Conservation (phyloP, 495 filamentous ascomycete genomes). For the Podospora fimiseda region DNA sequence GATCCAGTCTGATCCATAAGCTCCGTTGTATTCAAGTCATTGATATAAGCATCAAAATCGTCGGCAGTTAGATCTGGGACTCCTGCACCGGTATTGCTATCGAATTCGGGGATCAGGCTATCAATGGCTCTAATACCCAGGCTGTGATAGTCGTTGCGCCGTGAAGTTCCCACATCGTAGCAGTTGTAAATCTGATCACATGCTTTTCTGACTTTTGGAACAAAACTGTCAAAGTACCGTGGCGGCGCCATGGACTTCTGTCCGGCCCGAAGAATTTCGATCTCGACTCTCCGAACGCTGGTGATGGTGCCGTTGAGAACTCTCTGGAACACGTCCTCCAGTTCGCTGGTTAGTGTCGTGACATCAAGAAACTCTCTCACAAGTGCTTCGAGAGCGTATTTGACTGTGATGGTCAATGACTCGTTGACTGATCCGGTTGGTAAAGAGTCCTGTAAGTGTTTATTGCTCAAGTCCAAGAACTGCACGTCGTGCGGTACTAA, state of each 20-base stretch:
- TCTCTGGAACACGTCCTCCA: conserved; percentile 23
- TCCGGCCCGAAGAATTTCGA: conserved; percentile 40
- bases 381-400: conserved; percentile 28
- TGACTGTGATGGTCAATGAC: conserved; percentile 23
- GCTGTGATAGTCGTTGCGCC: conserved; percentile 33
- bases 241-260: conserved; percentile 28
- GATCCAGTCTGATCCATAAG: background rate
- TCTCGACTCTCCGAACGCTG: conserved; percentile 36
- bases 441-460: conserved; percentile 25
- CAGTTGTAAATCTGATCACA: conserved; percentile 37
- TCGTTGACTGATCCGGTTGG: conserved; percentile 12
- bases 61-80: background rate
- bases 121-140: conserved; percentile 33
- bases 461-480: conserved; percentile 28
- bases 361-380: conserved; percentile 16
- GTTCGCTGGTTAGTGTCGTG: conserved; percentile 16
- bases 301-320: conserved; percentile 26
- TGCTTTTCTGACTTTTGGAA: conserved; percentile 25
- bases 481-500: conserved; percentile 24
- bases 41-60: conserved; percentile 22
- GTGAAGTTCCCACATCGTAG: conserved; percentile 21
- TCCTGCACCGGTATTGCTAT: conserved; percentile 2
- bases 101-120: conserved; percentile 23
- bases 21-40: conserved; percentile 12
- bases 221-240: conserved; percentile 29